A percentile compares a stretch with the other conserved stretches of the same genome.
These are phyloP conservation scores for Colletotrichum coccodes DNA, from an alignment of 2,329 filamentous ascomycete genomes.

Conservation along the genomic window DNA sequence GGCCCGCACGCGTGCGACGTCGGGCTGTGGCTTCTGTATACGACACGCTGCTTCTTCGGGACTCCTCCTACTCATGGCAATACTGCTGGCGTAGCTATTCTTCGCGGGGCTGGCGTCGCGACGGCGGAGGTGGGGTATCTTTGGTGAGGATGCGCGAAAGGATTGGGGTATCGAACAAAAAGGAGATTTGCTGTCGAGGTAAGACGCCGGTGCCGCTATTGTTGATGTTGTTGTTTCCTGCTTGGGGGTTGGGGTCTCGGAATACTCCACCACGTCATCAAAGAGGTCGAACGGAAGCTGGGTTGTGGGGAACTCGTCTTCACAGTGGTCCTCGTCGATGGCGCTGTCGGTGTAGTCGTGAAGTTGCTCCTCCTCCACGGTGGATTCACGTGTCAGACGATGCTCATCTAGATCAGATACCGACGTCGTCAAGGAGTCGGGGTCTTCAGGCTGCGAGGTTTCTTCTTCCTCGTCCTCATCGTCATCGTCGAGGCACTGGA, in stretches of 20 bases:
- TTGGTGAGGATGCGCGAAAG: constrained; percentile 47
- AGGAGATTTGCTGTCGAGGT: constrained; percentile 49
- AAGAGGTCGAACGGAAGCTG: constrained; percentile 50
- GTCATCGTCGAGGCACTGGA: constrained; percentile 43
- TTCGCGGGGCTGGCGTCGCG: constrained; percentile 46
- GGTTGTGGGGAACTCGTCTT: constrained; percentile 48
- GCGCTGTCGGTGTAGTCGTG: constrained; percentile 39
- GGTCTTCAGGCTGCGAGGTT: constrained; percentile 56
- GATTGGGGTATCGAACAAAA: constrained; percentile 46
- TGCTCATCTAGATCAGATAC: constrained; percentile 57
- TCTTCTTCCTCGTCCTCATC: constrained; percentile 46
- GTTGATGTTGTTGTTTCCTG: constrained; percentile 40
- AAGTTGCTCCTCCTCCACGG: constrained; percentile 42
- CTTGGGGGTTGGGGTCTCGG: constrained; percentile 56
- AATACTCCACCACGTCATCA: constrained; percentile 46
- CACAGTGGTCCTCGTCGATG: constrained; percentile 39
- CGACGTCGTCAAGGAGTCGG: constrained; percentile 55
- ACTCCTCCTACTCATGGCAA: constrained; percentile 50
- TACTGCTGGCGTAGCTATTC: constrained; percentile 41
- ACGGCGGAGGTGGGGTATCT: constrained; percentile 41
- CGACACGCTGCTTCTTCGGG: constrained; percentile 57
- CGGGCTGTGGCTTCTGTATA: constrained; percentile 58
- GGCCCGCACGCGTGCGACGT: constrained; percentile 51
- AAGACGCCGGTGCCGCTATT: constrained; percentile 39
- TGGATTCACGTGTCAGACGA: constrained; percentile 41